Percentiles rank a stretch among this genome's conserved stretches.
phyloP scores from a whole-genome alignment of 495 filamentous ascomycete genomes.

The Cetradonia linearis region DNA sequence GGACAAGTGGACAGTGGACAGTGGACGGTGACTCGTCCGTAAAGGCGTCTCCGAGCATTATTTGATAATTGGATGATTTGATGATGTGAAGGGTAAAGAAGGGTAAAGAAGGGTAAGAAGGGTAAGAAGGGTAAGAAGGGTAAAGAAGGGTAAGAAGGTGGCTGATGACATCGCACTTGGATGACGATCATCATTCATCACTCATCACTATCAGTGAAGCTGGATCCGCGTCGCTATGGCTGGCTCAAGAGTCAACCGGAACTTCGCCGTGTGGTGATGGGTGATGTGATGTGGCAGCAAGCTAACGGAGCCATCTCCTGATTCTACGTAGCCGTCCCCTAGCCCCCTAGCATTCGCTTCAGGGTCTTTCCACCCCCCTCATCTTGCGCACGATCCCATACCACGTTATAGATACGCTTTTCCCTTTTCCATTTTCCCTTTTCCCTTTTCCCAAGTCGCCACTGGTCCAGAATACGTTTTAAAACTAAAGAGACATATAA shows the following conservation, averaged over 20 bases:
- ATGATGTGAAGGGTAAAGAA: too few species aligned
- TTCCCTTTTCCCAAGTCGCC: background rate
- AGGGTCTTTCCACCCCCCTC: background rate
- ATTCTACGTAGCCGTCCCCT: background rate
- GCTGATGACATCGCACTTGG: background rate
- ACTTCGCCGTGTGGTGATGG: too few species aligned
- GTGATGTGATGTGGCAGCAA: background rate
- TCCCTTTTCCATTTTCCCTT: background rate
- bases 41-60: background rate
- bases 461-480: background rate
- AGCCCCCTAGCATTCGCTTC: background rate
- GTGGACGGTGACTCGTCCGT: background rate
- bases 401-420: too few species aligned
- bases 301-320: constrained; percentile 3
- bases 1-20: too few species aligned
- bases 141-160: background rate
- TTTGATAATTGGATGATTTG: background rate
- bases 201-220: background rate
- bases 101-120: background rate
- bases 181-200: background rate
- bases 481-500: background rate
- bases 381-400: background rate
- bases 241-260: too few species aligned
- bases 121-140: too few species aligned
- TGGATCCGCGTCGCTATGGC: background rate